These are phyloP conservation scores for Fraxinus sp. DNA, from an alignment of 305 asterid genomes.

Conservation along the genomic window DNA sequence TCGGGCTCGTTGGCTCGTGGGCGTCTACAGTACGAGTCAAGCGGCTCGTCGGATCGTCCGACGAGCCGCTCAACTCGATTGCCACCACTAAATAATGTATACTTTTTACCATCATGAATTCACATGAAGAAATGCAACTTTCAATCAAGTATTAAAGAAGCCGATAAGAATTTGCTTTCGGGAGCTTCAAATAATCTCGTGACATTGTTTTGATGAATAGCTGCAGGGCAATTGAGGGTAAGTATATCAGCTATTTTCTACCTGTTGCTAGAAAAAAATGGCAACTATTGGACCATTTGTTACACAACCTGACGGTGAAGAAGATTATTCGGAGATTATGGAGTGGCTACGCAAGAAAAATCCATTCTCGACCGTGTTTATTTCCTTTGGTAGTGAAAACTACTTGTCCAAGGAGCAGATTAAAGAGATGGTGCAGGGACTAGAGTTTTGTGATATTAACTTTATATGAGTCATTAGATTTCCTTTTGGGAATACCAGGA, in stretches of 20 bases:
- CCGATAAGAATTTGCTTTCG: conserved; percentile 28
- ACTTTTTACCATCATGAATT: background rate
- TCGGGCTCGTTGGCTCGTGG: too few relatives aligned
- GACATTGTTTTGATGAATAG: conserved; percentile 32
- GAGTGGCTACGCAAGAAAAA: conserved; percentile 7
- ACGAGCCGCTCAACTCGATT: too few relatives aligned
- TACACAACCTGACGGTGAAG: background rate
- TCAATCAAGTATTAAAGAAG: conserved; percentile 15
- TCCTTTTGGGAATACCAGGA: background rate
- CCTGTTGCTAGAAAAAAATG: conserved; percentile 23
- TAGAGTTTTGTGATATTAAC: background rate
- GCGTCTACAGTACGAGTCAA: too few relatives aligned
- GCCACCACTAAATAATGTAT: background rate
- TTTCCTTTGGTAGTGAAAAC: background rate
- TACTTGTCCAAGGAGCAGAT: background rate
- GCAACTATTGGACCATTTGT: conserved; percentile 37
- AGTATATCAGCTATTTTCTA: conserved; percentile 35
- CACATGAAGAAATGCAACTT: background rate
- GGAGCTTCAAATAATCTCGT: conserved; percentile 22
- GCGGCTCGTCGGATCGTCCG: too few relatives aligned
- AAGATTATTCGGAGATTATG: conserved; percentile 5
- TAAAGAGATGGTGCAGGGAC: background rate
- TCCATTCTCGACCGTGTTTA: conserved; percentile 7
- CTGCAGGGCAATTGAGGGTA: conserved; percentile 30
- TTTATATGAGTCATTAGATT: conserved; percentile 13